A percentile compares a stretch with the other conserved stretches of the same genome.
These are phyloP conservation scores for Laetiporus sulphureus DNA, from an alignment of 1,284 basidiomycete genomes.

Conservation along the genomic window DNA sequence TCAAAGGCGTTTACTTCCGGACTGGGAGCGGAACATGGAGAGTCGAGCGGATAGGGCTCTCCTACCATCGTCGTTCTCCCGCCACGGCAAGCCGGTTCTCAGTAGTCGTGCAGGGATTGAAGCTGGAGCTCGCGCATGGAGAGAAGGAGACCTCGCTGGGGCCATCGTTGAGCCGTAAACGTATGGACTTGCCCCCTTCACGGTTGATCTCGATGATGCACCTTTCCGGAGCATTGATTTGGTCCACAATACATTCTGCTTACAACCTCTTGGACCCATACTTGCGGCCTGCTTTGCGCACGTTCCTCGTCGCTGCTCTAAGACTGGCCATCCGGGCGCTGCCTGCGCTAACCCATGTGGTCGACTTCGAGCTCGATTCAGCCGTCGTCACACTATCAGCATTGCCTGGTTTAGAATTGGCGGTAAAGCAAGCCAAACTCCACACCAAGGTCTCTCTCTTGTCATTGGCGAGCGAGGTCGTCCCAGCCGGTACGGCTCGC, in stretches of 20 bases:
- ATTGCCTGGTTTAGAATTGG: constrained; percentile 43
- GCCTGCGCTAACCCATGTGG: constrained; percentile 54
- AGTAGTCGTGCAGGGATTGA: constrained; percentile 55
- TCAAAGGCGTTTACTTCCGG: constrained; percentile 66
- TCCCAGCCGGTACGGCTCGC: constrained; percentile 17
- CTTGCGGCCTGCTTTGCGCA: constrained; percentile 54
- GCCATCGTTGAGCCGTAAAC: constrained; percentile 1
- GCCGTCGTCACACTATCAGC: constrained; percentile 44
- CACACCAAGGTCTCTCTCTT: constrained; percentile 49
- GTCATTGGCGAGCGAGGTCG: constrained; percentile 34
- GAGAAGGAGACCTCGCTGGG: constrained; percentile 1
- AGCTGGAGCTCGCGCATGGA: constrained; percentile 41
- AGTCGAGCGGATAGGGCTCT: constrained; percentile 61
- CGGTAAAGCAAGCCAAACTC: constrained; percentile 43
- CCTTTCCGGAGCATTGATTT: too few relatives aligned
- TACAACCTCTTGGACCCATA: constrained; percentile 49
- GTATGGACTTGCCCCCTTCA: too few relatives aligned
- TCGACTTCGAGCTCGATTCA: constrained; percentile 60
- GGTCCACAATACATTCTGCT: constrained; percentile 21
- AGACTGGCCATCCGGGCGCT: constrained; percentile 55
- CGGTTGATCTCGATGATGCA: too few relatives aligned
- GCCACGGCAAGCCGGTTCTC: constrained; percentile 44
- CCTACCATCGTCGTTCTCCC: constrained; percentile 40
- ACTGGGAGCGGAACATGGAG: constrained; percentile 45
- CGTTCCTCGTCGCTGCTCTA: constrained; percentile 44